These are phyloP conservation scores for Lasiodiplodia citricola DNA, from an alignment of 2,329 filamentous ascomycete species.

Conservation along the genomic window DNA sequence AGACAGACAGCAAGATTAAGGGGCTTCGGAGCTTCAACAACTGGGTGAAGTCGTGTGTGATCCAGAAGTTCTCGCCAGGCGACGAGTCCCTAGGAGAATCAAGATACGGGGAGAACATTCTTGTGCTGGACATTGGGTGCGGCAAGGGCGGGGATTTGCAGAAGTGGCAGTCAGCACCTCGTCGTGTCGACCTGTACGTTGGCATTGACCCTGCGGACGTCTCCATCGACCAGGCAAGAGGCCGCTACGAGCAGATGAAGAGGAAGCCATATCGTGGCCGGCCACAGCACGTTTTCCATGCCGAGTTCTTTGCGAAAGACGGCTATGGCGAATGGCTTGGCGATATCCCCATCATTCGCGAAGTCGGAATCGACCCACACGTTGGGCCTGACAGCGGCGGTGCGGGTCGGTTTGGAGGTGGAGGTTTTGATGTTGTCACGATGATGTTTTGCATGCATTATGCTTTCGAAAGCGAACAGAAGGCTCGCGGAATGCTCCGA, in stretches of 20 bases:
- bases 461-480: constrained; percentile 90
- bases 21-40: constrained; percentile 95
- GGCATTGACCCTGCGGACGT: constrained; percentile 92
- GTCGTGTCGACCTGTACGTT: constrained; percentile 89
- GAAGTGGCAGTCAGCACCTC: constrained; percentile 96
- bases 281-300: constrained; percentile 72
- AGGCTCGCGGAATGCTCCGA: constrained; percentile 87
- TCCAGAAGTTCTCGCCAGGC: constrained; percentile 83
- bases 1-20: constrained; percentile 93
- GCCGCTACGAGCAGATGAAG: constrained; percentile 79
- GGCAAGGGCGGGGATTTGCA: constrained; percentile 94
- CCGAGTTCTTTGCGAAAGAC: constrained; percentile 87
- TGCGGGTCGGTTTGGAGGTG: constrained; percentile 71
- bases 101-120: constrained; percentile 58
- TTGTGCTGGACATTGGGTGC: constrained; percentile 92
- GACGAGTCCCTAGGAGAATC: constrained; percentile 39
- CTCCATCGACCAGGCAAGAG: constrained; percentile 86
- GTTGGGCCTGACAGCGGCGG: constrained; percentile 61
- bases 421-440: constrained; percentile 89
- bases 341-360: constrained; percentile 77
- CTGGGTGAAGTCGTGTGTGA: constrained; percentile 97
- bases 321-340: constrained; percentile 87
- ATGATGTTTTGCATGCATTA: constrained; percentile 99
- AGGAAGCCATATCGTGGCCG: constrained; percentile 56
- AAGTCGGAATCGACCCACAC: constrained; percentile 85